A percentile compares a stretch with the other conserved stretches of the same genome.
These are phyloP conservation scores for Albugo laibachii DNA, from an alignment of 352 stramenopile genomes.

Conservation along the genomic window DNA sequence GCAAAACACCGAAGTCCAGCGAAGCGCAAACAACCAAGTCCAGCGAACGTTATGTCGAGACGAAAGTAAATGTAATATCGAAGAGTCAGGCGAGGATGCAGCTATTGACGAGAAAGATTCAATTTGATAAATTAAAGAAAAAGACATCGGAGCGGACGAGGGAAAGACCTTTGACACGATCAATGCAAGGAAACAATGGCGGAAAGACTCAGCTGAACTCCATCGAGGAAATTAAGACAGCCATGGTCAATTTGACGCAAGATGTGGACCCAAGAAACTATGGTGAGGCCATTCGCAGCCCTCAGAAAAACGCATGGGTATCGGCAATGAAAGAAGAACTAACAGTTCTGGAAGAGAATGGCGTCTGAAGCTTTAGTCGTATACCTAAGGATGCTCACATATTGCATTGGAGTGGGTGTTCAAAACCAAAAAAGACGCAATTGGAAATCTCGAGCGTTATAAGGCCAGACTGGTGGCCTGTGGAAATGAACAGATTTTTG, in stretches of 20 bases:
- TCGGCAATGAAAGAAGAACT: not conserved
- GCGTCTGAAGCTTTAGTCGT: not conserved
- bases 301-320: not conserved
- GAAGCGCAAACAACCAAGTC: not conserved
- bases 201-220: not conserved
- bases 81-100: not conserved
- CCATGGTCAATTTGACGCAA: not conserved
- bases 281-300: not conserved
- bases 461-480: not conserved
- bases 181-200: not conserved
- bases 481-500: not conserved
- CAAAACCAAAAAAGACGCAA: not conserved
- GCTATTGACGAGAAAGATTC: not conserved
- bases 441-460: not conserved
- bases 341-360: not conserved
- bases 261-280: not conserved
- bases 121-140: not conserved
- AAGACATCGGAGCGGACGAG: not conserved
- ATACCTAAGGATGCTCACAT: not conserved
- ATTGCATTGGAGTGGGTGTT: not conserved
- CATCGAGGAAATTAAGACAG: not conserved
- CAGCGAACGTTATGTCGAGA: not conserved
- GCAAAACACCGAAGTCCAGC: too few relatives aligned
- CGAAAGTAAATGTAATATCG: not conserved
- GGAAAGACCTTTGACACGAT: not conserved